Conservation (phyloP, 371 early-diverging fungal species). For the Funneliformis caledonium region DNA sequence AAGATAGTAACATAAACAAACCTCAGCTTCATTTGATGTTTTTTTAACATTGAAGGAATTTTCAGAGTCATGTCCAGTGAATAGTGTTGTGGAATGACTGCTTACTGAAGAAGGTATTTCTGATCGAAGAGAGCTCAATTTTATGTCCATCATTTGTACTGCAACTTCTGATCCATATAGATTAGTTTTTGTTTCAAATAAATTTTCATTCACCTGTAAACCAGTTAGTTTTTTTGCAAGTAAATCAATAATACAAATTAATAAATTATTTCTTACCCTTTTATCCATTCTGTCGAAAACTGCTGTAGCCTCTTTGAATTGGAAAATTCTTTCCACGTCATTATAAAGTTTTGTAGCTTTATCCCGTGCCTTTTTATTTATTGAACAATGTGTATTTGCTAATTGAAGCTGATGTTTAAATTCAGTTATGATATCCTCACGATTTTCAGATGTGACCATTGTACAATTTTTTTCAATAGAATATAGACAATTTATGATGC, state of each 20-base stretch:
- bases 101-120: no score
- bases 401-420: conserved; percentile 31
- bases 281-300: conserved; percentile 27
- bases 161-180: conserved; percentile 35
- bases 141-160: conserved; percentile 13
- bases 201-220: conserved; percentile 30
- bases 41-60: no score
- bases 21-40: no score
- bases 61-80: no score
- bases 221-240: conserved; percentile 24
- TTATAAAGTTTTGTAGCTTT: conserved; percentile 30
- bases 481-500: conserved; percentile 5
- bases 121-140: no score
- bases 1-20: no score
- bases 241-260: conserved; percentile 23
- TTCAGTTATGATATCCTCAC: conserved; percentile 15
- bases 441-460: conserved; percentile 20
- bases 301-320: conserved; percentile 22
- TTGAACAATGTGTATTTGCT: conserved; percentile 24
- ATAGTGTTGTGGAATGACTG: no score
- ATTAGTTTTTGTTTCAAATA: conserved; percentile 33
- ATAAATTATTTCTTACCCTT: conserved; percentile 17
- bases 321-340: not conserved
- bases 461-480: conserved; percentile 5
- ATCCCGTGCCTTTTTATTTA: conserved; percentile 2